These are phyloP conservation scores for Eimeria maxima DNA, from an alignment of 169 alveolate genomes.

Conservation along the genomic window DNA sequence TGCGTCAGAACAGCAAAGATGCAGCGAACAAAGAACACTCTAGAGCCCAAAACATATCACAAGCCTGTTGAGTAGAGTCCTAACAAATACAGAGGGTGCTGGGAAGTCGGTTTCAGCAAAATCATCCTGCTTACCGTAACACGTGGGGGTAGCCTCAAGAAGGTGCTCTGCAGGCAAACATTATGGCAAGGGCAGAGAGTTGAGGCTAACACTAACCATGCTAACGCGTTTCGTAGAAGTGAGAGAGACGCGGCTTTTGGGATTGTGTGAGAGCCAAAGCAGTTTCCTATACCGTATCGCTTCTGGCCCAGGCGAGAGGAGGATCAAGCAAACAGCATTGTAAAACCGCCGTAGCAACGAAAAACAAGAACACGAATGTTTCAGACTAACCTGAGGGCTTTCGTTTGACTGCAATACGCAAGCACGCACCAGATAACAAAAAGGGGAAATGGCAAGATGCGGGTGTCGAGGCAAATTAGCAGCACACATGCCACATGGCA, in stretches of 20 bases:
- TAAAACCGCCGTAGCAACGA: neutral
- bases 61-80: neutral
- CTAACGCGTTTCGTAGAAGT: neutral
- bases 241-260: neutral
- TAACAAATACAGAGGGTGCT: neutral
- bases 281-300: too few relatives aligned
- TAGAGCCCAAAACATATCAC: neutral
- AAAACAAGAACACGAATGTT: neutral
- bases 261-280: neutral
- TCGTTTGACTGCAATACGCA: neutral
- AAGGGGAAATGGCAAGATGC: neutral
- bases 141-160: constrained; percentile 34
- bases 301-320: neutral
- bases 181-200: too few relatives aligned
- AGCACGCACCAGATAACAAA: neutral
- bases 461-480: neutral
- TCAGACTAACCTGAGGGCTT: constrained; percentile 30
- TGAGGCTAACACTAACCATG: neutral
- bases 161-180: constrained; percentile 40
- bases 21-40: neutral
- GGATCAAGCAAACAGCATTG: neutral
- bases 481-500: neutral
- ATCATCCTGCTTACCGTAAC: constrained; percentile 32
- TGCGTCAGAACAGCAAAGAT: neutral
- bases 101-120: neutral